Base-by-base conservation (phyloP, 805 yeast species). In the Diddensiella transvaalensis region DNA sequence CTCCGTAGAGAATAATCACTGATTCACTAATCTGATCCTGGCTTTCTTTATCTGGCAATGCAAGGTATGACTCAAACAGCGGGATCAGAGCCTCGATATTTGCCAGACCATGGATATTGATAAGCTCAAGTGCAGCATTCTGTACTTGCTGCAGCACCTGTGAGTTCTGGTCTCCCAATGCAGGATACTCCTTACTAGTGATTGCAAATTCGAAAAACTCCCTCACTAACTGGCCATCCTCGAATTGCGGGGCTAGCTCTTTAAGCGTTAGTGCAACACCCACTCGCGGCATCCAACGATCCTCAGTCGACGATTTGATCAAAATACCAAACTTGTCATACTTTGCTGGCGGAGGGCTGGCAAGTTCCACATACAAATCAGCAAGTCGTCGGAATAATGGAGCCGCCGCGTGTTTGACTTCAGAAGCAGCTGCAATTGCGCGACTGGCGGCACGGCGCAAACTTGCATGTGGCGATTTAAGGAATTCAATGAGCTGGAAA, bases 1-100 rank as follows among this genome's bases (percentile, higher is more conserved):
- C 80, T 58, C 99, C 99, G 60, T 91, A 93, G 40, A 91, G 71
- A 49, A 93, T 84, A 57, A 93, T 86, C 17, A 84, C 84, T 58
- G 86, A 79, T 64, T 89, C 95, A 58, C 82, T 82, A 53, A 87
- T 77, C 29, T 71, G 69, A 63, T 83, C 87, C 56, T 79, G 82
- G 4, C 67, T 60, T 48, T 71, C 73, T 4, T 73, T 69, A 46
- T 75, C 77, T 6, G 61, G 56, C 40, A 38, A 40, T 3, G 51
- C 51, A 13, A 59, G 73, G 30, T 85, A 78, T 4, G 65, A 60
- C 65, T 91, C 97, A 58, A 93, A 87, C n/a, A 88, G 73, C 1
- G 90, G 86, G 56, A 89, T 81, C 58, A 93, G 73, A 1, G 71
- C 68, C 61, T 88, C 95, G n/a, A 89, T 83, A 47, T 75, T 72